These are phyloP conservation scores for Debaryomyces maramus DNA, from an alignment of 805 yeast species.

Conservation along the genomic window DNA sequence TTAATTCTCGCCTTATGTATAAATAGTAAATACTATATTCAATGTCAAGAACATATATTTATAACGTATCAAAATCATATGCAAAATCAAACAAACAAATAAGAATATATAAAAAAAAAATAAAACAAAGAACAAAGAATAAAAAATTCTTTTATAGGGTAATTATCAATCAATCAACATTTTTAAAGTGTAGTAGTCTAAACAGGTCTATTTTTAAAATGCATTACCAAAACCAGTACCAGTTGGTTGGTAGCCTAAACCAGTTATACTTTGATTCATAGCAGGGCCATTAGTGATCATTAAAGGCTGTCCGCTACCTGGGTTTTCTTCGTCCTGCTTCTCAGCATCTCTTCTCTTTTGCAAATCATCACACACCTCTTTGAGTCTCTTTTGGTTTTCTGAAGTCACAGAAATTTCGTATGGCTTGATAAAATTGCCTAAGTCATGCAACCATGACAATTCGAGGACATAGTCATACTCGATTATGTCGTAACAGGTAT, in stretches of 20 bases:
- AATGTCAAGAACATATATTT: constrained; percentile 1
- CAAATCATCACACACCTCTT: constrained; percentile 67
- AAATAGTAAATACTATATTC: background rate
- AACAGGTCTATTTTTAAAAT: constrained; percentile 16
- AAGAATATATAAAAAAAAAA: background rate
- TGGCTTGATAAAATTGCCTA: constrained; percentile 86
- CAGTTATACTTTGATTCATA: constrained; percentile 34
- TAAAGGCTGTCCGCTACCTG: constrained; percentile 63
- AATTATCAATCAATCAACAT: background rate
- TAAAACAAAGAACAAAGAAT: background rate
- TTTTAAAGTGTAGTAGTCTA: background rate
- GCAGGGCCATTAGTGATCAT: constrained; percentile 74
- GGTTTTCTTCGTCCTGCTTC: constrained; percentile 42
- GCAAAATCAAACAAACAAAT: background rate
- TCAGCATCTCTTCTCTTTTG: constrained; percentile 66
- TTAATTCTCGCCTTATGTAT: background rate
- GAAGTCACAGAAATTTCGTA: constrained; percentile 81
- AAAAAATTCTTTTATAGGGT: background rate
- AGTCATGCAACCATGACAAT: constrained; percentile 84
- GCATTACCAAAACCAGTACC: constrained; percentile 71
- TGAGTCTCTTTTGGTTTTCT: constrained; percentile 70
- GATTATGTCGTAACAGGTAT: constrained; percentile 78
- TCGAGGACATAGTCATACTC: constrained; percentile 84
- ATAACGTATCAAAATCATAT: background rate
- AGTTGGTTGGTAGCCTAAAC: constrained; percentile 66